Conservation (phyloP, 208 protist species). For the Entamoeba dispar region DNA sequence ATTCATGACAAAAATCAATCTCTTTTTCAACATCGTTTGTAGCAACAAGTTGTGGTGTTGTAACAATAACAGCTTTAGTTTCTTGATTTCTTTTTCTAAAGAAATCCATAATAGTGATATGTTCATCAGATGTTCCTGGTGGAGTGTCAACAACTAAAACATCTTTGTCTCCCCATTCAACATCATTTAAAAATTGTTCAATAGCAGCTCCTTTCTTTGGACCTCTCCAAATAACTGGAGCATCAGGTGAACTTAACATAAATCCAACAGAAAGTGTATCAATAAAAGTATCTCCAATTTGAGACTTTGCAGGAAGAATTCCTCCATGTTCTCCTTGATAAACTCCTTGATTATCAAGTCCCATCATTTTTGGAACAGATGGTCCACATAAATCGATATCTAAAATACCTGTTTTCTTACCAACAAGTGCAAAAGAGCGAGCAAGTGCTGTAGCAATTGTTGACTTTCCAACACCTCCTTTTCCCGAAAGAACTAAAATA, state of each 20-base stretch:
- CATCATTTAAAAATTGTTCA: constrained; percentile 29
- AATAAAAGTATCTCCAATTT: not conserved
- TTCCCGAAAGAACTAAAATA: constrained; percentile 90
- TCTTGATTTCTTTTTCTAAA: not conserved
- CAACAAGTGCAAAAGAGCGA: constrained; percentile 45
- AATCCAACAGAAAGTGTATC: constrained; percentile 24
- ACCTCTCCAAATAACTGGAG: constrained; percentile 30
- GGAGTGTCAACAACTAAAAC: constrained; percentile 95
- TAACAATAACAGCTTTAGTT: constrained; percentile 13
- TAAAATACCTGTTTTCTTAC: constrained; percentile 69
- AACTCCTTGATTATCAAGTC: constrained; percentile 45
- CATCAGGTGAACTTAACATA: constrained; percentile 1
- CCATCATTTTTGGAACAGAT: constrained; percentile 73
- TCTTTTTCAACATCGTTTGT: constrained; percentile 90
- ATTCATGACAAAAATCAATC: constrained; percentile 87
- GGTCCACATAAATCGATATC: constrained; percentile 99
- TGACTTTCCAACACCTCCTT: constrained; percentile 86
- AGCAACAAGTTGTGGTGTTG: constrained; percentile 52
- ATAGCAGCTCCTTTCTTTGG: constrained; percentile 19
- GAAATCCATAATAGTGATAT: constrained; percentile 15
- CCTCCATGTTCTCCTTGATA: not conserved
- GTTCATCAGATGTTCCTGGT: constrained; percentile 86
- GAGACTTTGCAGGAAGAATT: not conserved
- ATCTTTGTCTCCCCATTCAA: constrained; percentile 60
- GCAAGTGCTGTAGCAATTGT: constrained; percentile 85